A percentile compares a stretch with the other conserved stretches of the same genome.
Evolutionary conservation across 441 rosid species (phyloP).

Genomic region (Omphalea diandra): DNA sequence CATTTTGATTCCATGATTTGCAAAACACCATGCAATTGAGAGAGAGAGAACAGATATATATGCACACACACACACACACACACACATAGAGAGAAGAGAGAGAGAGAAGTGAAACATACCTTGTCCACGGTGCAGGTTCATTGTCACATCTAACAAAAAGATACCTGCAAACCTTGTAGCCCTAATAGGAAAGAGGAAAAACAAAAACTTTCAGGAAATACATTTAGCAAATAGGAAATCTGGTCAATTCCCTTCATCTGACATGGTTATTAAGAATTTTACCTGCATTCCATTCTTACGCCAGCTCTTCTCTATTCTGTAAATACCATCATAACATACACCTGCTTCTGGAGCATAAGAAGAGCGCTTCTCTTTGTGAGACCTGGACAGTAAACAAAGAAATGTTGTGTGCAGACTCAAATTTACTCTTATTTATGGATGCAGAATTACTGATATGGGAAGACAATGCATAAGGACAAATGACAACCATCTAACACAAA

Average conservation of each 20-base stretch:
- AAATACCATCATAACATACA: slow-evolving; percentile 76
- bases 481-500: not conserved
- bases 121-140: slow-evolving; percentile 88
- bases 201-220: slow-evolving; percentile 12
- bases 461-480: too few relatives aligned
- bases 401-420: not conserved
- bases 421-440: not conserved
- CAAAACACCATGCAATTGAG: not conserved
- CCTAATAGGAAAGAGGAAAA: slow-evolving; percentile 28
- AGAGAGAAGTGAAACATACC: slow-evolving; percentile 34
- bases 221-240: not conserved
- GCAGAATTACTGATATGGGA: not conserved
- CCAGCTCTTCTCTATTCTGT: slow-evolving; percentile 77
- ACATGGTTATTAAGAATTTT: not conserved
- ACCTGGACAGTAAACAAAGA: slow-evolving; percentile 33
- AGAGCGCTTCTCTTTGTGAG: slow-evolving; percentile 68
- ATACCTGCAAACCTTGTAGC: slow-evolving; percentile 58
- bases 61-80: too few relatives aligned
- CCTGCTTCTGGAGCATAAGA: slow-evolving; percentile 68
- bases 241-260: not conserved
- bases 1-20: slow-evolving; percentile 17
- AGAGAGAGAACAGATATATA: too few relatives aligned
- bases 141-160: slow-evolving; percentile 86
- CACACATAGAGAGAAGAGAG: too few relatives aligned
- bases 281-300: slow-evolving; percentile 63